Percentiles rank a stretch among this genome's conserved stretches.
These are phyloP conservation scores for Chamaecrista fasciculata DNA, from an alignment of 306 rosid species.

Conservation along the genomic window DNA sequence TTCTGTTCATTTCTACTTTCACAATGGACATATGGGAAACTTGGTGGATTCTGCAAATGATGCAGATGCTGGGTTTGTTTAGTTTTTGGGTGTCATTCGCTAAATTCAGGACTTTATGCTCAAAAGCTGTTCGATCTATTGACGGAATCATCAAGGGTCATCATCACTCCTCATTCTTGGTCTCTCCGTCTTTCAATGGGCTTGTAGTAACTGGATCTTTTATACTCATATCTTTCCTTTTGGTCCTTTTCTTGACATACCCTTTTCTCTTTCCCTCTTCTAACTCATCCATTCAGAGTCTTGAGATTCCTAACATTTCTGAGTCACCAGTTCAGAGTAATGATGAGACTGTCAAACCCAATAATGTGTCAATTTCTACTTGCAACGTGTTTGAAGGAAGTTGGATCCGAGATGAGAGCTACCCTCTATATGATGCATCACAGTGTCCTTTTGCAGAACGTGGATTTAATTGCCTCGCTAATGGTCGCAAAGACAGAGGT, in stretches of 20 bases:
- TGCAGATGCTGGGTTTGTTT: conserved; percentile 44
- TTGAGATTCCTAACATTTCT: conserved; percentile 30
- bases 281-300: conserved; percentile 33
- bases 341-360: conserved; percentile 31
- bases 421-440: conserved; percentile 82
- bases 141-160: conserved; percentile 45
- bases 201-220: conserved; percentile 51
- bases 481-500: conserved; percentile 69
- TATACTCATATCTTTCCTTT: conserved; percentile 42
- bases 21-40: conserved; percentile 34
- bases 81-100: conserved; percentile 43
- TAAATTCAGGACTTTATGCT: conserved; percentile 42
- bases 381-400: conserved; percentile 80
- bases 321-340: conserved; percentile 33
- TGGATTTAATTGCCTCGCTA: conserved; percentile 78
- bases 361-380: conserved; percentile 29
- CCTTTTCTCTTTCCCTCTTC: conserved; percentile 48
- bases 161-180: conserved; percentile 41
- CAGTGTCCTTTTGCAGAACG: conserved; percentile 70
- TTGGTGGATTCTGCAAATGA: conserved; percentile 39
- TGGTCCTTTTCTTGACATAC: conserved; percentile 49
- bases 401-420: conserved; percentile 66
- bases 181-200: conserved; percentile 48
- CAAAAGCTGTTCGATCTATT: conserved; percentile 39
- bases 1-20: background rate